Evolutionary conservation across 805 yeast genomes (phyloP).

Genomic region (Spathaspora arborariae): DNA sequence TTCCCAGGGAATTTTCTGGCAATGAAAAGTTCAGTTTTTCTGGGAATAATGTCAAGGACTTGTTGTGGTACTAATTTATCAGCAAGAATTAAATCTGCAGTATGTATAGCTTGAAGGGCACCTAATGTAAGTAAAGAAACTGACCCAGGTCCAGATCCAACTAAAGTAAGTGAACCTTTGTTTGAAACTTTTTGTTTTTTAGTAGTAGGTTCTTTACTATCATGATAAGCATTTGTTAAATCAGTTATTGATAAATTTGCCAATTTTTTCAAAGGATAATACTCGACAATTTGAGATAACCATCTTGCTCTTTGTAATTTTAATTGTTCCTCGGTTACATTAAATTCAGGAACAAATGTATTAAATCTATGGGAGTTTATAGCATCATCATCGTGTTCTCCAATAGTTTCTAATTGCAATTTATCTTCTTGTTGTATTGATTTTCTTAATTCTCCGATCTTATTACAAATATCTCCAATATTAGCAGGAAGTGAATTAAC

Average conservation of each 20-base stretch:
- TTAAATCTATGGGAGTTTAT: slow-evolving; percentile 59
- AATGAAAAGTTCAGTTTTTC: slow-evolving; percentile 65
- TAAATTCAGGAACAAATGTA: slow-evolving; percentile 56
- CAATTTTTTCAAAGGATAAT: slow-evolving; percentile 71
- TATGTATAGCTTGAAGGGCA: slow-evolving; percentile 73
- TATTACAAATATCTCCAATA: slow-evolving; percentile 63
- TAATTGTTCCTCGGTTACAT: slow-evolving; percentile 47
- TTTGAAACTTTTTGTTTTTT: slow-evolving; percentile 13
- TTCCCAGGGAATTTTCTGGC: slow-evolving; percentile 96
- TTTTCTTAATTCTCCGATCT: slow-evolving; percentile 64
- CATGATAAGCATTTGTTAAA: slow-evolving; percentile 41
- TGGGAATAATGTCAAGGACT: slow-evolving; percentile 79
- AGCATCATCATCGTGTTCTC: slow-evolving; percentile 67
- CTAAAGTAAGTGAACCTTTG: slow-evolving; percentile 66
- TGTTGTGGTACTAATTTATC: slow-evolving; percentile 91
- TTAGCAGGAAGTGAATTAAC: slow-evolving; percentile 62
- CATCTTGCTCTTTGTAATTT: slow-evolving; percentile 69
- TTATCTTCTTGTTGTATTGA: slow-evolving; percentile 53
- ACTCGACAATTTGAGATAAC: slow-evolving; percentile 87
- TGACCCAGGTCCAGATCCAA: slow-evolving; percentile 94
- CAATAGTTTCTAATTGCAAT: slow-evolving; percentile 33
- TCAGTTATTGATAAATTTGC: slow-evolving; percentile 59
- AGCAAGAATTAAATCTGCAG: slow-evolving; percentile 82
- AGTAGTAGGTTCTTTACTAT: slow-evolving; percentile 2
- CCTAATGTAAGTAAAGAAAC: slow-evolving; percentile 78